Conservation (phyloP, 371 early-diverging fungal genomes). For the Ordospora pajunii region DNA sequence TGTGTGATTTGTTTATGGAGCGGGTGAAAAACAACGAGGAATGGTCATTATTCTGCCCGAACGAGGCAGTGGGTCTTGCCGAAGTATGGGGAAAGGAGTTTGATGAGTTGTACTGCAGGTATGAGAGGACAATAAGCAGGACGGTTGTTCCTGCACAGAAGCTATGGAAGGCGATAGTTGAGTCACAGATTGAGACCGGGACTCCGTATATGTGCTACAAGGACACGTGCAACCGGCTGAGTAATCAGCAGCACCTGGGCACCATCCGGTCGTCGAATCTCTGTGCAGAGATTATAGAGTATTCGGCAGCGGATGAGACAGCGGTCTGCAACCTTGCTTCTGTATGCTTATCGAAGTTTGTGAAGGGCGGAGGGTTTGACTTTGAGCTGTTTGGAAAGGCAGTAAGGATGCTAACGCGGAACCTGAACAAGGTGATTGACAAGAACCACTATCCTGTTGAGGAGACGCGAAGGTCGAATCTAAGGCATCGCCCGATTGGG, state of each 20-base stretch:
- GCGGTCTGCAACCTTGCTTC: conserved; percentile 97
- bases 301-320: conserved; percentile 83
- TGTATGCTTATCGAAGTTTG: conserved; percentile 84
- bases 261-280: conserved; percentile 74
- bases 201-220: conserved; percentile 98
- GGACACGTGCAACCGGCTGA: conserved; percentile 89
- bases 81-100: conserved; percentile 90
- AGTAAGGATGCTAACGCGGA: conserved; percentile 73
- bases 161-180: conserved; percentile 92
- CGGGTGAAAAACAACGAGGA: conserved; percentile 82
- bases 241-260: conserved; percentile 87
- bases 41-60: conserved; percentile 92
- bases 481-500: conserved; percentile 90
- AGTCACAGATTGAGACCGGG: conserved; percentile 94
- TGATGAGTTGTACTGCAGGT: conserved; percentile 71
- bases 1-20: conserved; percentile 97
- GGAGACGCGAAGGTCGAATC: conserved; percentile 76
- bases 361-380: conserved; percentile 63
- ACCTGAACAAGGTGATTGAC: conserved; percentile 92
- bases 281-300: conserved; percentile 79
- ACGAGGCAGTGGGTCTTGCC: conserved; percentile 78
- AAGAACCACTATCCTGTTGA: conserved; percentile 86
- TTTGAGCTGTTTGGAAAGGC: conserved; percentile 60
- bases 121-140: conserved; percentile 74
- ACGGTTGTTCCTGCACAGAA: conserved; percentile 71